These are phyloP conservation scores for Graphilbum ipis-grandicollis DNA, from an alignment of 2,329 filamentous ascomycete genomes.

Conservation along the genomic window DNA sequence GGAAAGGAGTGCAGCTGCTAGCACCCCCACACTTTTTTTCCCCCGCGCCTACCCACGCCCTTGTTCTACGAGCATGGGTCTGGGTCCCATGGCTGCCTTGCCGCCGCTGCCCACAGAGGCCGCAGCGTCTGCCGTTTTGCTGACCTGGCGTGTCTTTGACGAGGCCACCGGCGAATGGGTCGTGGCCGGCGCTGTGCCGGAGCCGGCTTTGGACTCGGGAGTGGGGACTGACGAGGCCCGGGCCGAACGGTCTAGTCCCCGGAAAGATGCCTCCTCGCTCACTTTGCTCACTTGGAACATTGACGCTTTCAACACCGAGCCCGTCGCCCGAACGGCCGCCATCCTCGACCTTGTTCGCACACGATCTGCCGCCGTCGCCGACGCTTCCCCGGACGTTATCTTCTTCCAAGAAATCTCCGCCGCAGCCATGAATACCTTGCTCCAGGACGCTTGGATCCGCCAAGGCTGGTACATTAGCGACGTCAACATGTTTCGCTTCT, in stretches of 20 bases:
- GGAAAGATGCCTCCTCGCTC: no score
- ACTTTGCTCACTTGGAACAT: conserved; percentile 18
- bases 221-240: not conserved
- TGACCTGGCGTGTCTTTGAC: conserved; percentile 2
- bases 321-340: conserved; percentile 10
- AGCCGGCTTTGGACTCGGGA: no score
- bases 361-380: conserved; percentile 1
- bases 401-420: conserved; percentile 19
- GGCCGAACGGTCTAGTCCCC: no score
- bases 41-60: no score
- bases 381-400: conserved; percentile 13
- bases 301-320: conserved; percentile 9
- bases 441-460: conserved; percentile 12
- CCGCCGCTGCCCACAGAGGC: not conserved
- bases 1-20: no score
- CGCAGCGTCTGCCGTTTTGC: not conserved
- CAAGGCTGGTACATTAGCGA: conserved; percentile 16
- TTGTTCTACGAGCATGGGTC: no score
- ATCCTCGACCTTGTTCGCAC: conserved; percentile 12
- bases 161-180: not conserved
- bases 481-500: conserved; percentile 4
- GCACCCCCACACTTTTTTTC: no score
- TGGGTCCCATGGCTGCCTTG: not conserved
- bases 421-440: conserved; percentile 10
- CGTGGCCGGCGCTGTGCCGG: not conserved